These are phyloP conservation scores for Solanum sparsipilum DNA, from an alignment of 257 asterid genomes.

Conservation along the genomic window DNA sequence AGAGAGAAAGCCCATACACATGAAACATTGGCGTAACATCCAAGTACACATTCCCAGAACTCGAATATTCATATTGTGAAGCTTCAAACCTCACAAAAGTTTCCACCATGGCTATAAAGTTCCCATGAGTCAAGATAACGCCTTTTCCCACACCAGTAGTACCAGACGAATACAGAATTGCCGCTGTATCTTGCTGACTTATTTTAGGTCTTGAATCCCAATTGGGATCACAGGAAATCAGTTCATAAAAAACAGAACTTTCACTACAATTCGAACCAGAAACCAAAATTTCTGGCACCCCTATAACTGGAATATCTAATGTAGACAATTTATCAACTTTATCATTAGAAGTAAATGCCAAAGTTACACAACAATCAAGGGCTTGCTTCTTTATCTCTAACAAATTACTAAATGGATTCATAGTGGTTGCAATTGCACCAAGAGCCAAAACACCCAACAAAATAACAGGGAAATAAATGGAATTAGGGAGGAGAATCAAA, in stretches of 20 bases:
- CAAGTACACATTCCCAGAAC: conserved; percentile 41
- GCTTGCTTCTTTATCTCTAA: conserved; percentile 50
- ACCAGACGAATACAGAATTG: conserved; percentile 69
- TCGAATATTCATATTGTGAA: conserved; percentile 33
- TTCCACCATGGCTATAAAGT: conserved; percentile 56
- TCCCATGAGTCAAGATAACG: conserved; percentile 53
- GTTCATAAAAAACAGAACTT: conserved; percentile 22
- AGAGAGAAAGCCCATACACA: conserved; percentile 59
- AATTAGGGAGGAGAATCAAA: conserved; percentile 56
- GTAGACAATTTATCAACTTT: conserved; percentile 27
- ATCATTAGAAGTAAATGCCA: conserved; percentile 32
- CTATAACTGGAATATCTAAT: conserved; percentile 32
- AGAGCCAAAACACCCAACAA: conserved; percentile 51
- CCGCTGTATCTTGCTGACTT: conserved; percentile 53
- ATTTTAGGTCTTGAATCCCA: conserved; percentile 50
- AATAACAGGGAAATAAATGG: conserved; percentile 50
- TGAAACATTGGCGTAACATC: conserved; percentile 72
- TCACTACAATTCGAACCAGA: neutral
- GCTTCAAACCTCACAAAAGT: conserved; percentile 63
- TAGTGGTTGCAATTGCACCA: conserved; percentile 55
- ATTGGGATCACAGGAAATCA: conserved; percentile 43
- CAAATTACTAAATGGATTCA: conserved; percentile 57
- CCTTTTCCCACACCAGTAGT: conserved; percentile 69
- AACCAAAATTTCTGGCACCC: conserved; percentile 39
- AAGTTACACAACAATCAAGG: conserved; percentile 30